Conservation (phyloP, 805 yeast genomes). For the Saturnispora zaruensis region DNA sequence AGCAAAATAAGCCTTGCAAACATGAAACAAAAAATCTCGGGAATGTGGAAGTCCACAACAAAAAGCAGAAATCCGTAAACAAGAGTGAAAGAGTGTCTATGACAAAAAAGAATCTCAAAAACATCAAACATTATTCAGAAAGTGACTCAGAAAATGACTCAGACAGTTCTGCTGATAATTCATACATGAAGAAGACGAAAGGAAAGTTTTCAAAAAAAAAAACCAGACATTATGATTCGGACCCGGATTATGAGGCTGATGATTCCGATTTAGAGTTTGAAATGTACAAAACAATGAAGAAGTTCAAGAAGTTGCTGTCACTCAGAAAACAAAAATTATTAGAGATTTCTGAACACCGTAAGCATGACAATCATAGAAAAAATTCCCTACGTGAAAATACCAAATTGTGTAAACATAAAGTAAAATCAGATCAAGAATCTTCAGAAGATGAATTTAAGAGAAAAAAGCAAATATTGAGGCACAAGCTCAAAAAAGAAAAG, state of each 20-base stretch:
- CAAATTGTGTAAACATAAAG: not conserved
- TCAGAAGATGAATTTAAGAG: slow-evolving; percentile 7
- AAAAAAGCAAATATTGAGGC: not conserved
- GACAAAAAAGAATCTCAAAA: no score
- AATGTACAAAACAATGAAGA: not conserved
- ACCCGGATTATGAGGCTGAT: not conserved
- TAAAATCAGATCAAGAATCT: not conserved
- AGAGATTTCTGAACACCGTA: not conserved
- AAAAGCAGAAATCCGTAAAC: no score
- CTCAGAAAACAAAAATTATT: not conserved
- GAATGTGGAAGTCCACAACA: no score
- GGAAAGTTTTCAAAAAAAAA: not conserved
- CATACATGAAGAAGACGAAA: no score
- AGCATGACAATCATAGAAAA: not conserved
- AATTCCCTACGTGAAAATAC: not conserved
- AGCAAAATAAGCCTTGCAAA: no score
- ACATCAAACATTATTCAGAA: not conserved
- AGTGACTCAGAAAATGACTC: not conserved
- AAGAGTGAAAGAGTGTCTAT: no score
- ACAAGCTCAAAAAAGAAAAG: not conserved
- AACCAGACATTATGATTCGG: not conserved
- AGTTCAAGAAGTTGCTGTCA: not conserved
- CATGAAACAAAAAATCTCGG: no score
- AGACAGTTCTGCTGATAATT: not conserved
- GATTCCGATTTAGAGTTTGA: not conserved